Evolutionary conservation across 768 basidiomycete genomes (phyloP), one percentile per base, ranked within the genome.

Genomic region (Cyclocybe aegerita): DNA sequence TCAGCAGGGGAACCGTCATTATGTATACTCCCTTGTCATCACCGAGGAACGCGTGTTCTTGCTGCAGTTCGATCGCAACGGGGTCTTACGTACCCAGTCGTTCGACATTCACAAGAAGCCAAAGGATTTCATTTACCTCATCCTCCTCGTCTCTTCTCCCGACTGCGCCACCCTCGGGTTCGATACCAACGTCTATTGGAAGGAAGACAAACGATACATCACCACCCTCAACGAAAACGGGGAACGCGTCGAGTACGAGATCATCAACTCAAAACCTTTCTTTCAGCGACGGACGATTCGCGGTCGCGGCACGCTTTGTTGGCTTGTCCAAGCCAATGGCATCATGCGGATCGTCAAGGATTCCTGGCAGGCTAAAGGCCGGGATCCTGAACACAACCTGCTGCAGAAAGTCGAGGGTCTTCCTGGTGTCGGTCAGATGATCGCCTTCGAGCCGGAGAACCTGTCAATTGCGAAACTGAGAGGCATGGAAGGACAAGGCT

Each of bases 261-360:
- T 56, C 3, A 5, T 56, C 9, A 23, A 23, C 3, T 23, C 23
- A 23, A 4, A 23, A 23, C 23, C 23, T 23, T 23, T 23, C 23
- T 60, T 55, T 48, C 35, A 34, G 9, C 48, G 61, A 11, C 43
- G 47, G 4, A 45, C 50, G 12, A 53, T 66, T 39, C 43, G 48
- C 1, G 61, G 61, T 7, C 55, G 63, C 8, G 65, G 61, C 1
- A 64, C 63, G 1, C 38, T 34, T 17, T 62, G 61, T 29, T 66
- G 63, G 65, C 15, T 9, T 1, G 57, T 55, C 5, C 44, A 61
- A 62, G 39, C 23, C 23, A 23, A 35, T 1, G 42, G 39, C 6
- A 34, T 45, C 9, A 3, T 29, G 8, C 36, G 53, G 1, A 10
- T 64, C 30, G 49, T 62, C 48, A 64, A 66, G 33, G 14, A 48